These are phyloP conservation scores for Zizania palustris DNA, from an alignment of 202 grass and related monocot species.

Conservation along the genomic window DNA sequence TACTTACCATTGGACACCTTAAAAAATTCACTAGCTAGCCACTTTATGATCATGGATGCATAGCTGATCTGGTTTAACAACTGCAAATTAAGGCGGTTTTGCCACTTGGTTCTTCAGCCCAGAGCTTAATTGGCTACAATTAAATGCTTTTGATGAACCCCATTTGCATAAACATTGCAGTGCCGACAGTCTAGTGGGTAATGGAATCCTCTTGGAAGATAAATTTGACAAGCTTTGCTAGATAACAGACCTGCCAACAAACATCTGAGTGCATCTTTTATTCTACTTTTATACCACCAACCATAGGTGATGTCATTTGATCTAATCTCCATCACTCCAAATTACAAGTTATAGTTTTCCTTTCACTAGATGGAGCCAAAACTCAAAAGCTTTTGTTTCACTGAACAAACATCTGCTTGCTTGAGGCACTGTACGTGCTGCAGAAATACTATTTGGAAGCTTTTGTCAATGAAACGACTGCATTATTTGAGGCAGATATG, in stretches of 20 bases:
- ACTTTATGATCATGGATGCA: constrained; percentile 1
- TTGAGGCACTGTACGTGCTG: not conserved
- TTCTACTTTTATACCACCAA: constrained; percentile 45
- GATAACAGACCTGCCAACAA: constrained; percentile 53
- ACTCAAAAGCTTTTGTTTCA: constrained; percentile 28
- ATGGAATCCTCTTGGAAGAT: constrained; percentile 43
- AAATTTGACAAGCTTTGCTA: constrained; percentile 48
- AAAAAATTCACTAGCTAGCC: not conserved
- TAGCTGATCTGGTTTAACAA: constrained; percentile 8
- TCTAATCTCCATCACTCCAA: constrained; percentile 26
- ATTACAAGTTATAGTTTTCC: constrained; percentile 13
- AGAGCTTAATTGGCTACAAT: constrained; percentile 2
- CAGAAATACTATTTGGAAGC: constrained; percentile 9
- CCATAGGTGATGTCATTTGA: constrained; percentile 33
- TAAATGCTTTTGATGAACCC: constrained; percentile 8
- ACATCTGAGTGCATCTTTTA: constrained; percentile 45
- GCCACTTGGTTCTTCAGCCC: constrained; percentile 23
- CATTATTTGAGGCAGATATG: constrained; percentile 33
- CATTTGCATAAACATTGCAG: constrained; percentile 21
- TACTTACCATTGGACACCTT: not conserved
- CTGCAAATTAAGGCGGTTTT: constrained; percentile 3
- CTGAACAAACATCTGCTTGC: constrained; percentile 1
- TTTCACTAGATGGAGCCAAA: constrained; percentile 26
- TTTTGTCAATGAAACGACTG: not conserved
- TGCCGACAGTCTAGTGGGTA: constrained; percentile 49